Evolutionary conservation across 2,329 filamentous ascomycete genomes (phyloP), one percentile per base, ranked within the genome.

Genomic region (Ascochyta rabiei): DNA sequence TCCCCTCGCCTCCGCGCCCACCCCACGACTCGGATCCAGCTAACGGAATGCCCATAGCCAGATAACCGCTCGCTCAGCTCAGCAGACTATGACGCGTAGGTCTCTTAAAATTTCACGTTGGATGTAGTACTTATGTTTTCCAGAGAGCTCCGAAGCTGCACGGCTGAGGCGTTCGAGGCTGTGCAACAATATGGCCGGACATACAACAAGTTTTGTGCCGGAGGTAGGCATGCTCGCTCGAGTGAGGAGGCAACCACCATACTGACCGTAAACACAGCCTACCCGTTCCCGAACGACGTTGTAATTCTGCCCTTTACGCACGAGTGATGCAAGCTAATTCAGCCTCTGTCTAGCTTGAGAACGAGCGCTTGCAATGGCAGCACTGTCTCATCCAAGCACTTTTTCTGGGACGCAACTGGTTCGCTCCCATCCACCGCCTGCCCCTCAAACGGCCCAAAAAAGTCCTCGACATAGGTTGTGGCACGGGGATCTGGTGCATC

Each of bases 381-480:
- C 73, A 75, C 60, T 65, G 69, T 35, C 70, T 78, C 10, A 48
- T 77, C 4, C 76, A 73, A 53, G 68, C 69, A 16, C 64, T 76
- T 0, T 71, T 78, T 37, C 63, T 63, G 28, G 62, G 68, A 8
- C 64, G 64, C 16, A 72, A 72, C 33, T 72, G 67, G 56, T 76
- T 72, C 48, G 76, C 76, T 8, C 76, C 76, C 9, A 50, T 76
- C 49, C 62, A 64, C 19, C 51, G 54, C 28, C 41, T 55, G 30
- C 76, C 76, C 9, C 52, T 75, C 37, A 67, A 61, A 45, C 56
- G 57, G 18, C 75, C 76, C 4, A 66, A 64, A 33, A 70, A 64
- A 40, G 71, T 78, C 43, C 58, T 78, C 19, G 76, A 78, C 57
- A 75, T 78, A 53, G 76, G 76, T 33, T 77, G 75, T 8, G 76